These are phyloP conservation scores for Globisporangium viniferum DNA, from an alignment of 352 stramenopile genomes.

Conservation along the genomic window DNA sequence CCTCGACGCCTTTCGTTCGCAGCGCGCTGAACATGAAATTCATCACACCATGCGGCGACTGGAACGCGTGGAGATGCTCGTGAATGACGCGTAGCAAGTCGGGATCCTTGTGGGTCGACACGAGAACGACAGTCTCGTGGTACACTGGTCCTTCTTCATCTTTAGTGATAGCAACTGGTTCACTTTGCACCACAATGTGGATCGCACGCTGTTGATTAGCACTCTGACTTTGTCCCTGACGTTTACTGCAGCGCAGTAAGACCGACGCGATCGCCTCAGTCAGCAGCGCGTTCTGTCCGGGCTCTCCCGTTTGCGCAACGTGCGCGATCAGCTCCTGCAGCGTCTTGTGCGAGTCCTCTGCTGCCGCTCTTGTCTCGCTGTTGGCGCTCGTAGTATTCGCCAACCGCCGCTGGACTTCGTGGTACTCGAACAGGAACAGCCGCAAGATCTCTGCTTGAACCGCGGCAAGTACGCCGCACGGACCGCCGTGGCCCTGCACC, in stretches of 20 bases:
- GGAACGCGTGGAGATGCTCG: conserved; percentile 25
- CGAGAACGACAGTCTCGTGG: conserved; percentile 10
- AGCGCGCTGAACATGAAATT: conserved; percentile 71
- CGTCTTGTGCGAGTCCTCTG: background rate
- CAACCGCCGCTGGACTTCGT: conserved; percentile 4
- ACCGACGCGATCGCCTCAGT: conserved; percentile 30
- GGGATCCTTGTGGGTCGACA: conserved; percentile 6
- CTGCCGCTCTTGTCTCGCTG: background rate
- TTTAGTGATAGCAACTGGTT: background rate
- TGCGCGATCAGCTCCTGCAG: conserved; percentile 12
- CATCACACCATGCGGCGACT: conserved; percentile 51
- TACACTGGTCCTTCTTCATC: conserved; percentile 9
- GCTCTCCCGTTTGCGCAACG: conserved; percentile 1
- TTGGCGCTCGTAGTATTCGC: background rate
- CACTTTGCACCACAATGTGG: conserved; percentile 20
- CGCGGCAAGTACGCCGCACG: conserved; percentile 76
- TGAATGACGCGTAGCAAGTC: conserved; percentile 13
- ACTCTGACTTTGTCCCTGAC: background rate
- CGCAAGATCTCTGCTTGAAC: conserved; percentile 74
- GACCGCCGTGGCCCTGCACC: conserved; percentile 70
- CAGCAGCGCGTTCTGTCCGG: conserved; percentile 8
- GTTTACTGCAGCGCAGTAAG: conserved; percentile 24
- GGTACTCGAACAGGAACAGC: conserved; percentile 43
- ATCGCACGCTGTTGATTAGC: conserved; percentile 9
- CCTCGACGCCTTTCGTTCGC: conserved; percentile 41